A percentile compares a stretch with the other conserved stretches of the same genome.
Evolutionary conservation across 1,284 basidiomycete species (phyloP).

Genomic region (Fomes fomentarius): DNA sequence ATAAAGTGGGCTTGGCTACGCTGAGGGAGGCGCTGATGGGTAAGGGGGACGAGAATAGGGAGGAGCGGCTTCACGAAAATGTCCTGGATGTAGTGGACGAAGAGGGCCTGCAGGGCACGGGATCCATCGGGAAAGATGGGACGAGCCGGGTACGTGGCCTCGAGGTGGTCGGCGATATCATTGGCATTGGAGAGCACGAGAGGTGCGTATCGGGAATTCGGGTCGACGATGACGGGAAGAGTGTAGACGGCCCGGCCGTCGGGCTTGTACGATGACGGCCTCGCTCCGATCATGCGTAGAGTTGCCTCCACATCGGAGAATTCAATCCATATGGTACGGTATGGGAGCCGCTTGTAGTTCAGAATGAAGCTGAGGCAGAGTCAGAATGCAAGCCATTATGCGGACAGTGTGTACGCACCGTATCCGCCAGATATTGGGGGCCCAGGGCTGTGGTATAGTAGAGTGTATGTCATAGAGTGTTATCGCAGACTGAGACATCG

Average conservation of each 20-base stretch:
- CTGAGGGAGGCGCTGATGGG: slow-evolving; percentile 59
- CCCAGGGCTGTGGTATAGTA: slow-evolving; percentile 65
- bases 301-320: slow-evolving; percentile 67
- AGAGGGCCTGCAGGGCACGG: slow-evolving; percentile 64
- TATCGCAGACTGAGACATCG: slow-evolving; percentile 51
- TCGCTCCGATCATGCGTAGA: slow-evolving; percentile 59
- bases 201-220: slow-evolving; percentile 39
- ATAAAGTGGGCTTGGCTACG: slow-evolving; percentile 57
- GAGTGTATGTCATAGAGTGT: slow-evolving; percentile 69
- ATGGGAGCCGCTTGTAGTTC: slow-evolving; percentile 70
- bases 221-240: slow-evolving; percentile 65
- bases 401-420: slow-evolving; percentile 27
- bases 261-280: slow-evolving; percentile 50
- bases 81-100: slow-evolving; percentile 71
- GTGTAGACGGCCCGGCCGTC: slow-evolving; percentile 67
- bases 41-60: slow-evolving; percentile 70
- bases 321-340: slow-evolving; percentile 70
- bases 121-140: slow-evolving; percentile 71
- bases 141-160: slow-evolving; percentile 65
- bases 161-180: slow-evolving; percentile 73
- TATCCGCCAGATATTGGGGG: slow-evolving; percentile 71
- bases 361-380: slow-evolving; percentile 57
- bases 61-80: slow-evolving; percentile 67
- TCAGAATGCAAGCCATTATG: slow-evolving; percentile 3
- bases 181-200: slow-evolving; percentile 58